phyloP scores from a whole-genome alignment of 345 rosid species.

The Ricinus communis region DNA sequence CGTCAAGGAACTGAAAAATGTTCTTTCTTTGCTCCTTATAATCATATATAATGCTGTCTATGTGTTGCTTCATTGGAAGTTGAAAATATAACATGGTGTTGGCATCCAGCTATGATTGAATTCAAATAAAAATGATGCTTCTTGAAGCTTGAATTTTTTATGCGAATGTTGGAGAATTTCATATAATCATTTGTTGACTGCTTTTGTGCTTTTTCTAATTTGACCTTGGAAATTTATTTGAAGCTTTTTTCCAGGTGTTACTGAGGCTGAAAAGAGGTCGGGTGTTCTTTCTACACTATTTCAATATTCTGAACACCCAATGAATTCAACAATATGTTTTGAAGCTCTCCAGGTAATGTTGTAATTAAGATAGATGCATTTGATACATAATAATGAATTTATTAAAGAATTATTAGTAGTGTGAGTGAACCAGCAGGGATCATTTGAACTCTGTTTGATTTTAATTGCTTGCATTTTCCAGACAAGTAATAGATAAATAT shows the following conservation, averaged over 20 bases:
- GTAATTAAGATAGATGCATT: constrained; percentile 9
- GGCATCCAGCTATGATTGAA: background rate
- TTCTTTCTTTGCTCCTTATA: background rate
- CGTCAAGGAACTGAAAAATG: background rate
- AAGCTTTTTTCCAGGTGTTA: constrained; percentile 51
- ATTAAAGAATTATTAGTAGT: background rate
- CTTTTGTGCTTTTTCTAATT: constrained; percentile 9
- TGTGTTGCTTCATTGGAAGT: background rate
- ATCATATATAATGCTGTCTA: background rate
- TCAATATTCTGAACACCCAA: constrained; percentile 49
- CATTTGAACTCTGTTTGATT: background rate
- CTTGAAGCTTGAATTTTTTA: background rate
- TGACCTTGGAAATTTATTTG: constrained; percentile 31
- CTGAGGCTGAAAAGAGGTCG: constrained; percentile 43
- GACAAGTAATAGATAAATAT: background rate
- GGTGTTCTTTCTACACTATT: constrained; percentile 61
- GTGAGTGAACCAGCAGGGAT: background rate
- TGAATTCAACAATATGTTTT: constrained; percentile 57
- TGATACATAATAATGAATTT: constrained; percentile 14
- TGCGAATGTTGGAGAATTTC: background rate
- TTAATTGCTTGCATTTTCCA: background rate
- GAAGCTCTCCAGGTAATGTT: constrained; percentile 85
- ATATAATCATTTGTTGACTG: background rate
- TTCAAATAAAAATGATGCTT: background rate
- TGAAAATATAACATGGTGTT: background rate